These are phyloP conservation scores for Brassica balearica DNA, from an alignment of 441 rosid genomes.

Conservation along the genomic window DNA sequence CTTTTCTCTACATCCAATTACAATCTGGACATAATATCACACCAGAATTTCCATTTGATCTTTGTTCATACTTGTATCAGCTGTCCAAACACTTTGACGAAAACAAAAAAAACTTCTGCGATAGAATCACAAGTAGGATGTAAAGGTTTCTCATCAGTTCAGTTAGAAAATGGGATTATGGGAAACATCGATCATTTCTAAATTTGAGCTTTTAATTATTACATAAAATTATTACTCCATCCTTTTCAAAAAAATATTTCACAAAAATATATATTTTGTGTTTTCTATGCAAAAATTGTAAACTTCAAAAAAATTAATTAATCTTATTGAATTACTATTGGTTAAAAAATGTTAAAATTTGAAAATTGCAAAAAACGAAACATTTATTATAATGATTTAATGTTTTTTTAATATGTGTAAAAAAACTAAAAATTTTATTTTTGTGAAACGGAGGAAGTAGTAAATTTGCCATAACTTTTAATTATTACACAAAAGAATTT, in stretches of 20 bases:
- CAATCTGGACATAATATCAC: neutral
- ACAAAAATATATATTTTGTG: too few species aligned
- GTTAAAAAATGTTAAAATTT: too few species aligned
- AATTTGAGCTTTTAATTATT: constrained; percentile 18
- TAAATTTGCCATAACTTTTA: too few species aligned
- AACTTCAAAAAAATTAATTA: too few species aligned
- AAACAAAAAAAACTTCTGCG: neutral
- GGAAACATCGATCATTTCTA: constrained; percentile 20
- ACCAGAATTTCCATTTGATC: constrained; percentile 15
- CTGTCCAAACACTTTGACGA: neutral
- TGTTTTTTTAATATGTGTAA: too few species aligned
- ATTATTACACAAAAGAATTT: constrained; percentile 10
- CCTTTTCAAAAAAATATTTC: neutral
- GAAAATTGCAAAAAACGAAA: too few species aligned
- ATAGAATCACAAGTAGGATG: constrained; percentile 17
- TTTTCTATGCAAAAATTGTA: too few species aligned
- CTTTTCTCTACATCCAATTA: neutral
- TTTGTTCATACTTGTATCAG: constrained; percentile 9
- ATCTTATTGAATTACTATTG: too few species aligned
- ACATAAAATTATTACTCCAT: neutral
- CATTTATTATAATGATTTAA: too few species aligned
- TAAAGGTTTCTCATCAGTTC: constrained; percentile 8
- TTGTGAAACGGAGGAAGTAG: too few species aligned
- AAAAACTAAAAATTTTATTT: too few species aligned
- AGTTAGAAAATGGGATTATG: neutral